Conservation (phyloP, 495 filamentous ascomycete species). For the Trichoderma parareesei region DNA sequence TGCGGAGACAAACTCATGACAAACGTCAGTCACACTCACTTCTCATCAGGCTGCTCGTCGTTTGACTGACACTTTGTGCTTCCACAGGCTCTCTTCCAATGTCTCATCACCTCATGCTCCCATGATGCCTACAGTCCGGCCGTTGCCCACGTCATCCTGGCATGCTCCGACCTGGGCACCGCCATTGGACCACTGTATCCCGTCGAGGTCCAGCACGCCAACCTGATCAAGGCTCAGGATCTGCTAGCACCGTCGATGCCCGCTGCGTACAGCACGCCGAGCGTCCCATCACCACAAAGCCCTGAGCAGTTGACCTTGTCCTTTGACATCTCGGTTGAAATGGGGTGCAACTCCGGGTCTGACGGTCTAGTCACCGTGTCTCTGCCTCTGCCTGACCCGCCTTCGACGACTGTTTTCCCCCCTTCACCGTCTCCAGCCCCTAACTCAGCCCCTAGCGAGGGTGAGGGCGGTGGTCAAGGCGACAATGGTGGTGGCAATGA, state of each 20-base stretch:
- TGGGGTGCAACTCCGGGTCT: neutral
- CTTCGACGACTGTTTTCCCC: neutral
- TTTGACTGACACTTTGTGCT: neutral
- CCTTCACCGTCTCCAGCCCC: neutral
- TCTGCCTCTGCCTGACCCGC: neutral
- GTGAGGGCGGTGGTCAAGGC: neutral
- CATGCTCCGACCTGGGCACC: neutral
- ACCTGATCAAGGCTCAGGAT: neutral
- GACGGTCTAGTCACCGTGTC: neutral
- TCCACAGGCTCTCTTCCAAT: slow-evolving; percentile 1
- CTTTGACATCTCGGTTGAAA: neutral
- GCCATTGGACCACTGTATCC: neutral
- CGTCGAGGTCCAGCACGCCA: neutral
- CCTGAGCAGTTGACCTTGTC: neutral
- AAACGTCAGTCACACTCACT: neutral
- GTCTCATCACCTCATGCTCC: neutral
- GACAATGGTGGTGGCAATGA: neutral
- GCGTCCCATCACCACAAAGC: neutral
- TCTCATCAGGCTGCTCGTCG: neutral
- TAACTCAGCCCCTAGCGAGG: neutral
- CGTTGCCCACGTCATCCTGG: neutral
- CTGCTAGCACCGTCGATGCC: neutral
- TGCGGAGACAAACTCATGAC: neutral
- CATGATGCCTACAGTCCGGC: neutral
- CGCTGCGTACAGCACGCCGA: neutral